phyloP scores from a whole-genome alignment of 2,329 filamentous ascomycete species.

The Sporothrix euskadiensis region DNA sequence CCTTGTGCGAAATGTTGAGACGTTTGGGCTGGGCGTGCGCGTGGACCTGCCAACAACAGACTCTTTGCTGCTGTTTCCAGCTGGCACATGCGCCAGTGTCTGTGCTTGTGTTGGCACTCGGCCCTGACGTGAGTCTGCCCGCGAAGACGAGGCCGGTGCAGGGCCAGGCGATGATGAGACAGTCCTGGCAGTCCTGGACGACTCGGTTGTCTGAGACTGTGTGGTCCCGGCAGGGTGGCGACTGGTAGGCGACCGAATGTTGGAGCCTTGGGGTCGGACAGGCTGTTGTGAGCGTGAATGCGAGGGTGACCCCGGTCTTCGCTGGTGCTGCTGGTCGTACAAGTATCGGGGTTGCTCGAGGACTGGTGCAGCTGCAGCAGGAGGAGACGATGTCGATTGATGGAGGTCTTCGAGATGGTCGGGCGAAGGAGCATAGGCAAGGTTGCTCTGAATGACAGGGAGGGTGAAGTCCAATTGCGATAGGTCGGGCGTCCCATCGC shows the following conservation, averaged over 20 bases:
- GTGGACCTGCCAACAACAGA: slow-evolving; percentile 31
- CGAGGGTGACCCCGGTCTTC: slow-evolving; percentile 41
- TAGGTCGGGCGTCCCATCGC: slow-evolving; percentile 66
- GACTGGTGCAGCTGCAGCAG: slow-evolving; percentile 17
- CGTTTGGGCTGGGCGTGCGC: slow-evolving; percentile 57
- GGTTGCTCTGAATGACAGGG: slow-evolving; percentile 64
- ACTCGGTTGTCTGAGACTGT: background rate
- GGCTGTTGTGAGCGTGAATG: slow-evolving; percentile 36
- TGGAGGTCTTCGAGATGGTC: slow-evolving; percentile 49
- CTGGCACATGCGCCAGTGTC: background rate
- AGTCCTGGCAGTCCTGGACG: background rate
- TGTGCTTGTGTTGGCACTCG: background rate
- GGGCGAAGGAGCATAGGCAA: slow-evolving; percentile 51
- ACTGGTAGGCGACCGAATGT: slow-evolving; percentile 27
- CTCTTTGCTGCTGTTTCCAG: slow-evolving; percentile 11
- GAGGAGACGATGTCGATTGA: slow-evolving; percentile 31
- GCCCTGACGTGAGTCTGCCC: slow-evolving; percentile 8
- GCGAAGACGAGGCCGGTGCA: slow-evolving; percentile 31
- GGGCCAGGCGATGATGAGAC: slow-evolving; percentile 12
- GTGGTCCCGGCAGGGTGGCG: background rate
- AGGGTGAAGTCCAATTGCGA: slow-evolving; percentile 54
- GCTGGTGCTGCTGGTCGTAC: slow-evolving; percentile 12
- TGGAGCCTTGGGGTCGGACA: slow-evolving; percentile 35
- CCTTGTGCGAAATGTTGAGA: slow-evolving; percentile 60
- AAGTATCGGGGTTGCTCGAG: slow-evolving; percentile 33